Evolutionary conservation across 805 yeast species (phyloP).

Genomic region (Schwanniomyces yamadae): DNA sequence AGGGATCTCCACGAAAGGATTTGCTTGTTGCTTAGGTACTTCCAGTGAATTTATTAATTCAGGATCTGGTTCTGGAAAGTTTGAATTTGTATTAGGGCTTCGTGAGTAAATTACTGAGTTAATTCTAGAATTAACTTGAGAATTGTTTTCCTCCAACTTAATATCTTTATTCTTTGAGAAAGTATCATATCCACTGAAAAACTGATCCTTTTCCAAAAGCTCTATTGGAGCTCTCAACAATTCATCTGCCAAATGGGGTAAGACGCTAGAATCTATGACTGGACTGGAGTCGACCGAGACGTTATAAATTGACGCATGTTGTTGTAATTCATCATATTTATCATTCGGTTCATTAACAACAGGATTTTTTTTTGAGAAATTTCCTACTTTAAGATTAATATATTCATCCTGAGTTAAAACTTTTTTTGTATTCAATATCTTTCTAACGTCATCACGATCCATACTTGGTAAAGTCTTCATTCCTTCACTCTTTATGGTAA

Average conservation of each 20-base stretch:
- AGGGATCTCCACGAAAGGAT: not conserved
- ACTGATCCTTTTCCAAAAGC: slow-evolving; percentile 27
- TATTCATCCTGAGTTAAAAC: slow-evolving; percentile 43
- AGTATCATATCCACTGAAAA: slow-evolving; percentile 24
- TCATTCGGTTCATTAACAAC: slow-evolving; percentile 24
- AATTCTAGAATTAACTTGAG: slow-evolving; percentile 5
- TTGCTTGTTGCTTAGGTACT: slow-evolving; percentile 7
- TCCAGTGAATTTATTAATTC: slow-evolving; percentile 22
- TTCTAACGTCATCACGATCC: slow-evolving; percentile 45
- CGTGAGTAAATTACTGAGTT: slow-evolving; percentile 12
- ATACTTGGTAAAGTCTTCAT: slow-evolving; percentile 51
- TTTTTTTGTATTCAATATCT: slow-evolving; percentile 37
- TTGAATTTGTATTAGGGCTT: slow-evolving; percentile 4
- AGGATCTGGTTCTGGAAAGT: slow-evolving; percentile 37
- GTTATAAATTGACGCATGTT: slow-evolving; percentile 34
- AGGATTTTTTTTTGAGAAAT: slow-evolving; percentile 21
- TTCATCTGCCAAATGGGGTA: slow-evolving; percentile 42
- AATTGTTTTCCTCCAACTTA: slow-evolving; percentile 3
- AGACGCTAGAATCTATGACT: slow-evolving; percentile 10
- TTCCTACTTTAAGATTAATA: slow-evolving; percentile 30
- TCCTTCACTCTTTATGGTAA: slow-evolving; percentile 45
- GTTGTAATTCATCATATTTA: slow-evolving; percentile 28
- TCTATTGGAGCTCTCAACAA: slow-evolving; percentile 29
- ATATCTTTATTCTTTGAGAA: slow-evolving; percentile 8
- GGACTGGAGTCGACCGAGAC: slow-evolving; percentile 17